Base-by-base conservation (phyloP, 1,284 basidiomycete species). In the Malassezia restricta region DNA sequence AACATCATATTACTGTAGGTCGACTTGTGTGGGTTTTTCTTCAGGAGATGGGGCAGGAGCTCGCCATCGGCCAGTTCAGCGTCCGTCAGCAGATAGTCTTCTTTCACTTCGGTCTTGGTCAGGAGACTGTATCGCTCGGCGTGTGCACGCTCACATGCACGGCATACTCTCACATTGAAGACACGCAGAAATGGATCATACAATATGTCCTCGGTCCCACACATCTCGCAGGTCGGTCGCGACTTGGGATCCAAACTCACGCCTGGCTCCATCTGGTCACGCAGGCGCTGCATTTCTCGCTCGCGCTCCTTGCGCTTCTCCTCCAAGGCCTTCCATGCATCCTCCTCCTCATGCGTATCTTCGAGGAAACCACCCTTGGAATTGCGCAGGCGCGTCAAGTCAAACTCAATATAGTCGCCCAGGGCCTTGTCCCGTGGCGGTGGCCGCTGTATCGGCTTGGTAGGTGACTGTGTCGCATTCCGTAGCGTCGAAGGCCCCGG, bases 1-100 rank as follows among this genome's bases (percentile, higher is more conserved):
- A 99, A 79, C 94, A 98, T 98, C 94, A 98, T 98, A 77, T 98
- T 98, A 43, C 85, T 86, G 72, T 89, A 98, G 0, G 89, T 94
- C 20, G 89, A 87, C 59, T 88, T 87, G 76, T 98, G 91, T 1
- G 94, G 94, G 70, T 98, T 99, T 3, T 89, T 86, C 70, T 91
- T 90, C 46, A 99, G 79, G 15, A 96, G 78, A 74, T 99, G 94
- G 0, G 91, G 92, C 58, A 99, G 80, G 17, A 86, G 76, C 63
- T 95, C 89, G 62, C 85, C 82, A 71, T 99, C 94, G 49, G 84
- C 82, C 31, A 99, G 79, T 74, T 99, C 94, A 24, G 89, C 87
- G 87, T 91, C 87, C 7, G 90, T 94, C 43, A 92, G 75, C 31
- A 92, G 80, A 40, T 56, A 58, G 42, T 55, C 63, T 33, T 90